Evolutionary conservation across 495 filamentous ascomycete species (phyloP).

Genomic region (Thozetella sp.): DNA sequence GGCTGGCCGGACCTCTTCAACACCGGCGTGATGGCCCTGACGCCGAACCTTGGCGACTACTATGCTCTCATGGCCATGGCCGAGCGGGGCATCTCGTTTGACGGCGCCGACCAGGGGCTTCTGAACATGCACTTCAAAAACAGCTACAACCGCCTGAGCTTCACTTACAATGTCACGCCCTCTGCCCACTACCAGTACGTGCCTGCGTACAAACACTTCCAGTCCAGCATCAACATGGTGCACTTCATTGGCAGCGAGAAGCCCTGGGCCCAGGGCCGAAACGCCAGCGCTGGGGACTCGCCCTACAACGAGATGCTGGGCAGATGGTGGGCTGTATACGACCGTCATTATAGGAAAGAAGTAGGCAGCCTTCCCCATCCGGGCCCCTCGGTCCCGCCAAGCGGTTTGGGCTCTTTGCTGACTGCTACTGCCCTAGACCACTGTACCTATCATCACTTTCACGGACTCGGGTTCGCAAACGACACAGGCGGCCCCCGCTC

Average conservation of each 20-base stretch:
- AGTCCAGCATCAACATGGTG: conserved; percentile 80
- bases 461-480: conserved; percentile 8
- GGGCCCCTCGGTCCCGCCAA: no score
- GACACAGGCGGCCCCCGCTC: conserved; percentile 7
- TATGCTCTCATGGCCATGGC: conserved; percentile 82
- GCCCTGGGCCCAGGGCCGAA: conserved; percentile 79
- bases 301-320: conserved; percentile 80
- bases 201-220: conserved; percentile 91
- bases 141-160: conserved; percentile 83
- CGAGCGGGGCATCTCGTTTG: conserved; percentile 86
- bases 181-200: conserved; percentile 94
- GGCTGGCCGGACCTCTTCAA: conserved; percentile 99
- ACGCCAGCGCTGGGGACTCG: conserved; percentile 50
- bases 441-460: conserved; percentile 7
- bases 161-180: conserved; percentile 95
- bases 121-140: conserved; percentile 92
- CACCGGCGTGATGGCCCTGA: conserved; percentile 89
- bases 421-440: background rate
- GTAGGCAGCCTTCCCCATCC: no score
- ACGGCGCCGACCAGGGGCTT: conserved; percentile 95
- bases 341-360: conserved; percentile 71
- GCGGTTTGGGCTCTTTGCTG: conserved; percentile 16
- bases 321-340: conserved; percentile 91
- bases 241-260: conserved; percentile 94
- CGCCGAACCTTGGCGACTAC: conserved; percentile 86